Evolutionary conservation across 1,284 basidiomycete genomes (phyloP).

Genomic region (Irpex lacteus): DNA sequence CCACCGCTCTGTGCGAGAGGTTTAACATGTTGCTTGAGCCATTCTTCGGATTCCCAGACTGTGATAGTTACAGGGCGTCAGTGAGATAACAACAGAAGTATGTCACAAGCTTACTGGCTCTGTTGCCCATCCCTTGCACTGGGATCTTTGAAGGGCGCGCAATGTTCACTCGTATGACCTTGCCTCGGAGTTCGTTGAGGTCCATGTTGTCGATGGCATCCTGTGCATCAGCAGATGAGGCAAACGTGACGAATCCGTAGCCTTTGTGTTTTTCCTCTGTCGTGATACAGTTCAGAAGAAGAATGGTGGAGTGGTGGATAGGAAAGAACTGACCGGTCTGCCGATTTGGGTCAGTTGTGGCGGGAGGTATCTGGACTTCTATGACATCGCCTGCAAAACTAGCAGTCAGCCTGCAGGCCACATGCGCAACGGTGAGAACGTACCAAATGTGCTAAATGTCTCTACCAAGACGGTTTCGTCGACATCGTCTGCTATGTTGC

Average conservation of each 20-base stretch:
- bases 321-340: constrained; percentile 41
- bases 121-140: constrained; percentile 63
- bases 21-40: constrained; percentile 72
- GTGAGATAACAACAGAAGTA: constrained; percentile 7
- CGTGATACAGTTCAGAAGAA: constrained; percentile 6
- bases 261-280: constrained; percentile 76
- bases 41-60: constrained; percentile 89
- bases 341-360: constrained; percentile 56
- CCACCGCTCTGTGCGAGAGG: constrained; percentile 71
- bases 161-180: constrained; percentile 74
- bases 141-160: constrained; percentile 71
- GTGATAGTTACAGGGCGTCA: constrained; percentile 8
- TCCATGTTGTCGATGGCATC: constrained; percentile 91
- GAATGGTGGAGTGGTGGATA: not conserved
- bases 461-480: constrained; percentile 69
- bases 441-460: constrained; percentile 76
- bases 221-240: constrained; percentile 74
- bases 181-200: constrained; percentile 72
- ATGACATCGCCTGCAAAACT: constrained; percentile 65
- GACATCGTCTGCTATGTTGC: constrained; percentile 72
- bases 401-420: constrained; percentile 2
- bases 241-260: constrained; percentile 78
- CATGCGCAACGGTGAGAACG: constrained; percentile 24
- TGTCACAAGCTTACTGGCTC: constrained; percentile 50
- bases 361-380: constrained; percentile 75